phyloP scores from a whole-genome alignment of 352 stramenopile genomes.

The Globisporangium paroecandrum region DNA sequence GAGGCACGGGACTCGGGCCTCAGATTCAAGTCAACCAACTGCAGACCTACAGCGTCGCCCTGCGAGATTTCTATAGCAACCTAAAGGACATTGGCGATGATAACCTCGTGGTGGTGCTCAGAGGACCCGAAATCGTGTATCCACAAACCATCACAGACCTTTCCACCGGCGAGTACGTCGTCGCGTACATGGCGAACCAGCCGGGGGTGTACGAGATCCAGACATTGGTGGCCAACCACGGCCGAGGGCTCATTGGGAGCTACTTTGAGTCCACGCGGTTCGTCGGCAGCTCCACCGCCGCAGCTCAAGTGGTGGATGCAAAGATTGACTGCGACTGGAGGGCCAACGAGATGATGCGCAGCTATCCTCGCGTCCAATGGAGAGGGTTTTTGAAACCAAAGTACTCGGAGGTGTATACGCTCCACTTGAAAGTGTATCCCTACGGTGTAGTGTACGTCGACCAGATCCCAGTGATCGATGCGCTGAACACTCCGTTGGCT shows the following conservation, averaged over 20 bases:
- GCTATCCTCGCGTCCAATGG: slow-evolving; percentile 43
- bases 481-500: slow-evolving; percentile 24
- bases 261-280: slow-evolving; percentile 34
- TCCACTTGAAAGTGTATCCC: slow-evolving; percentile 27
- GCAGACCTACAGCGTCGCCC: slow-evolving; percentile 31
- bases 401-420: slow-evolving; percentile 42
- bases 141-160: slow-evolving; percentile 29
- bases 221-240: slow-evolving; percentile 29
- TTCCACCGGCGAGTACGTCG: slow-evolving; percentile 38
- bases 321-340: slow-evolving; percentile 43
- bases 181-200: slow-evolving; percentile 30
- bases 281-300: slow-evolving; percentile 9
- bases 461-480: slow-evolving; percentile 29
- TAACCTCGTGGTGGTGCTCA: slow-evolving; percentile 30
- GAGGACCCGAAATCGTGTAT: slow-evolving; percentile 28
- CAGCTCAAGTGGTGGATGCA: slow-evolving; percentile 23
- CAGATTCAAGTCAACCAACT: slow-evolving; percentile 24
- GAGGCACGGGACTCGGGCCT: slow-evolving; percentile 24
- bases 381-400: slow-evolving; percentile 36
- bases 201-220: slow-evolving; percentile 47
- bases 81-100: slow-evolving; percentile 33
- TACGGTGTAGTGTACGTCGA: slow-evolving; percentile 35
- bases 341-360: slow-evolving; percentile 32
- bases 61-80: slow-evolving; percentile 48
- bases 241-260: slow-evolving; percentile 27